Evolutionary conservation across 2,329 filamentous ascomycete genomes (phyloP).

Genomic region (Alternaria triticina): DNA sequence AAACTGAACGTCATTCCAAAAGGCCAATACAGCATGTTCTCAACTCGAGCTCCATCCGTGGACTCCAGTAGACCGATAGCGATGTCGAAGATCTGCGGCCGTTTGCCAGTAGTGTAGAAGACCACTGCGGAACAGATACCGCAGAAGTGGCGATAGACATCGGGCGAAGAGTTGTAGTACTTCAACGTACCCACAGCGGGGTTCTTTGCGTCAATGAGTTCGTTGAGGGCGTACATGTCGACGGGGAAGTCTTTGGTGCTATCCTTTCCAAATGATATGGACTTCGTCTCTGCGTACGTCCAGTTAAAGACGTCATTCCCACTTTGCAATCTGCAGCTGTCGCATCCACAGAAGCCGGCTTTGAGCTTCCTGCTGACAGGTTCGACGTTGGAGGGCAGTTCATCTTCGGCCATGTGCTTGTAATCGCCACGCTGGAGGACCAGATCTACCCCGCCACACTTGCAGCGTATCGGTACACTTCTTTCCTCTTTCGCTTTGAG

Average conservation of each 20-base stretch:
- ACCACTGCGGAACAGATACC: constrained; percentile 55
- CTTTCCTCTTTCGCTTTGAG: constrained; percentile 22
- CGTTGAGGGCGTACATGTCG: constrained; percentile 42
- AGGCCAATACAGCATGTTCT: constrained; percentile 54
- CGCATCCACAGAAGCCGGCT: constrained; percentile 54
- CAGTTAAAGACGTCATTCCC: constrained; percentile 56
- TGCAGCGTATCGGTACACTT: constrained; percentile 52
- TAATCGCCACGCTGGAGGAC: constrained; percentile 47
- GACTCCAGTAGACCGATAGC: constrained; percentile 55
- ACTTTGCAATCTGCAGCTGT: constrained; percentile 55
- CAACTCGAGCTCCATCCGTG: constrained; percentile 55
- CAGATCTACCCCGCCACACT: constrained; percentile 56
- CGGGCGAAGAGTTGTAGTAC: constrained; percentile 53
- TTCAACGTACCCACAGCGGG: constrained; percentile 52
- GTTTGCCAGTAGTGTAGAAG: constrained; percentile 53
- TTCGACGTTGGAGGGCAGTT: constrained; percentile 55
- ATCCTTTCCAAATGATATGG: constrained; percentile 45
- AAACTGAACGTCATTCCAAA: constrained; percentile 37
- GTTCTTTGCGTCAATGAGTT: constrained; percentile 45
- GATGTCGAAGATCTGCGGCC: constrained; percentile 53
- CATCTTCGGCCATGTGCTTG: constrained; percentile 23
- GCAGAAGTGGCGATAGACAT: constrained; percentile 59
- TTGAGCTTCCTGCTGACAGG: constrained; percentile 51
- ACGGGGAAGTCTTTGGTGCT: constrained; percentile 36
- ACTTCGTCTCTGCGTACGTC: constrained; percentile 52